Evolutionary conservation across 306 rosid genomes (phyloP).

Genomic region (Notholithocarpus densiflorus): DNA sequence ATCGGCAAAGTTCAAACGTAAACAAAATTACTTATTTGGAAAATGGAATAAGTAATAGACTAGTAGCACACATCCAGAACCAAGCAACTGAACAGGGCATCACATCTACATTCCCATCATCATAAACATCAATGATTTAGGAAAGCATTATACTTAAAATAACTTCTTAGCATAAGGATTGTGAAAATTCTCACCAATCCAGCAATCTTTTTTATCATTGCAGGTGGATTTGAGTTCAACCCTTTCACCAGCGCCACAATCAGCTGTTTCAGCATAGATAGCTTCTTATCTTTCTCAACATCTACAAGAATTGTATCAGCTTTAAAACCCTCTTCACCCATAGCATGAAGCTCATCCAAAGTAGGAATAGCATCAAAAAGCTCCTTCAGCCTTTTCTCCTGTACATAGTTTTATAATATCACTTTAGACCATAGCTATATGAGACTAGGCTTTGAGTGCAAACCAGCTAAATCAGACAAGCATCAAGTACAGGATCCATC

Average conservation of each 20-base stretch:
- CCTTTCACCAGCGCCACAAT: conserved; percentile 80
- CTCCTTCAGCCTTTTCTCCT: conserved; percentile 91
- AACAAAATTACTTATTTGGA: neutral
- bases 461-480: neutral
- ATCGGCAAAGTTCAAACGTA: neutral
- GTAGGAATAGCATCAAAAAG: conserved; percentile 79
- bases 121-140: neutral
- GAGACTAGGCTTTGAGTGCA: neutral
- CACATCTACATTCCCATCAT: neutral
- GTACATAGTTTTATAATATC: conserved; percentile 23
- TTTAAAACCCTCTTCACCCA: conserved; percentile 75
- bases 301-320: conserved; percentile 91
- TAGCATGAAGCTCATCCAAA: conserved; percentile 78
- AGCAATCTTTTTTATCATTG: conserved; percentile 93
- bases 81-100: neutral
- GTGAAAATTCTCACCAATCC: conserved; percentile 58
- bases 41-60: neutral
- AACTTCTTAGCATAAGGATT: neutral
- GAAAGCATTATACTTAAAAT: neutral
- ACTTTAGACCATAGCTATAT: neutral
- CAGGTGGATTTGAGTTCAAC: conserved; percentile 83
- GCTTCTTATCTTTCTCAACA: conserved; percentile 79
- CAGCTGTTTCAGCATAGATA: conserved; percentile 89
- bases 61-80: neutral
- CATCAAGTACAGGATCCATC: conserved; percentile 5